A percentile compares a stretch with the other conserved stretches of the same genome.
phyloP scores from a whole-genome alignment of 129 eudicot genomes.

The Cynara cardunculus region DNA sequence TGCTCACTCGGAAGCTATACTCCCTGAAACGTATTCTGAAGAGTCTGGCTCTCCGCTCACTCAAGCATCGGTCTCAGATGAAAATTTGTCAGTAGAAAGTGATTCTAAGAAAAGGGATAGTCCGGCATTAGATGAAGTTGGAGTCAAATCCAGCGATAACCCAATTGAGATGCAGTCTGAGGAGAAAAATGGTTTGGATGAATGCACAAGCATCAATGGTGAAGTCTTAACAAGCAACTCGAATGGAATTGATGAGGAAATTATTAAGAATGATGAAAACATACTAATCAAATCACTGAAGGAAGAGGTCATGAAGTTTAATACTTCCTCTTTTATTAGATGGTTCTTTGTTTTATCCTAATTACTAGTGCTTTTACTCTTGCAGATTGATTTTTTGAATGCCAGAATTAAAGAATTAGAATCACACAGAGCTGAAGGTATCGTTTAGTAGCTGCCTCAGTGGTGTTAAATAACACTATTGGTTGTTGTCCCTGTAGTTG shows the following conservation, averaged over 20 bases:
- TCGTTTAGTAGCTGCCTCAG: neutral
- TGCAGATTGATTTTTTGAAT: conserved; percentile 57
- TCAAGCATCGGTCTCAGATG: conserved; percentile 29
- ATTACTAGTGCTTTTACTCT: neutral
- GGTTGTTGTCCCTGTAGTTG: neutral
- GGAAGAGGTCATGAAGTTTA: conserved; percentile 57
- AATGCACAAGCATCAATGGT: conserved; percentile 13
- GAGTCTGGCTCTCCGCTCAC: conserved; percentile 29
- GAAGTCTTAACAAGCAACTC: conserved; percentile 19
- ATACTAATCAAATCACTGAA: conserved; percentile 42
- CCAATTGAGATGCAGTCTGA: conserved; percentile 6
- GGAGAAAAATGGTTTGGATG: conserved; percentile 19
- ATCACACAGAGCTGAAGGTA: conserved; percentile 50
- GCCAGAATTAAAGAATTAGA: conserved; percentile 64
- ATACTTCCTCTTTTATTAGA: neutral
- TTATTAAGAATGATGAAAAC: conserved; percentile 32
- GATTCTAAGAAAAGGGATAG: conserved; percentile 26
- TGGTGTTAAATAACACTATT: neutral
- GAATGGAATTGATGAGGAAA: conserved; percentile 25
- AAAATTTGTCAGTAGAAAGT: conserved; percentile 8
- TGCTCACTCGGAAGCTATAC: conserved; percentile 7
- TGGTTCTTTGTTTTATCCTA: conserved; percentile 9
- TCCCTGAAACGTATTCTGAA: conserved; percentile 23
- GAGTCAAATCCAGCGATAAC: conserved; percentile 11
- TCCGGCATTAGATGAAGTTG: conserved; percentile 19